A percentile compares a stretch with the other conserved stretches of the same genome.
Evolutionary conservation across 768 basidiomycete species (phyloP).

Genomic region (Naematelia aurantialba): DNA sequence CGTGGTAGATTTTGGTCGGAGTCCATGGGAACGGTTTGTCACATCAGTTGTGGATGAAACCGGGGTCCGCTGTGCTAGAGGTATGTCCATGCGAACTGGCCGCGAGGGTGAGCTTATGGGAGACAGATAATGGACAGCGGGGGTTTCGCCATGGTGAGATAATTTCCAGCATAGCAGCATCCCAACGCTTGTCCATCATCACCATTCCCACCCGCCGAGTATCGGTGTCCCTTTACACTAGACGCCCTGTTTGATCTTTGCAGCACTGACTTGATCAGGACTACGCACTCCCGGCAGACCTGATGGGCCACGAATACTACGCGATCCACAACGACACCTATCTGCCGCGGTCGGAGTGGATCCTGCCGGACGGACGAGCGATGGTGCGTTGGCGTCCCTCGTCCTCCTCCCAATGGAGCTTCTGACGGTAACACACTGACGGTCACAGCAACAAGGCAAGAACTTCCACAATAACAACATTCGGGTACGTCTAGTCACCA

Average conservation of each 20-base stretch:
- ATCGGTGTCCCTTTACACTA: too few relatives aligned
- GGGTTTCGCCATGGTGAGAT: slow-evolving; percentile 38
- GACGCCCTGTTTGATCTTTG: background rate
- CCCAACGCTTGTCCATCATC: background rate
- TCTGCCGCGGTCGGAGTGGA: background rate
- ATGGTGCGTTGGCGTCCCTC: background rate
- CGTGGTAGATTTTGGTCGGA: slow-evolving; percentile 30
- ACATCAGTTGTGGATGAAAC: slow-evolving; percentile 41
- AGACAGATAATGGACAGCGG: slow-evolving; percentile 28
- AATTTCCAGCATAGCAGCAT: too few relatives aligned
- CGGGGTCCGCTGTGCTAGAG: slow-evolving; percentile 34
- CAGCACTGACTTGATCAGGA: slow-evolving; percentile 17
- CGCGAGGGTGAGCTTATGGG: background rate
- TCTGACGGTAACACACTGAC: too few relatives aligned
- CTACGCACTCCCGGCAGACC: slow-evolving; percentile 30
- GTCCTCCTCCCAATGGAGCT: too few relatives aligned
- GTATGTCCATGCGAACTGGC: slow-evolving; percentile 13
- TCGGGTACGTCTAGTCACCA: background rate
- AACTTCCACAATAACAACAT: background rate
- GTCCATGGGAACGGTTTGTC: slow-evolving; percentile 44
- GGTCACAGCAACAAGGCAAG: background rate
- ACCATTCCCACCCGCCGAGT: background rate
- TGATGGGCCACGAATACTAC: slow-evolving; percentile 39
- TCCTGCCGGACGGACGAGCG: background rate
- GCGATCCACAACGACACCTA: slow-evolving; percentile 29